Base-by-base conservation (phyloP, 2,329 filamentous ascomycete species). In the Rosellinia necatrix region DNA sequence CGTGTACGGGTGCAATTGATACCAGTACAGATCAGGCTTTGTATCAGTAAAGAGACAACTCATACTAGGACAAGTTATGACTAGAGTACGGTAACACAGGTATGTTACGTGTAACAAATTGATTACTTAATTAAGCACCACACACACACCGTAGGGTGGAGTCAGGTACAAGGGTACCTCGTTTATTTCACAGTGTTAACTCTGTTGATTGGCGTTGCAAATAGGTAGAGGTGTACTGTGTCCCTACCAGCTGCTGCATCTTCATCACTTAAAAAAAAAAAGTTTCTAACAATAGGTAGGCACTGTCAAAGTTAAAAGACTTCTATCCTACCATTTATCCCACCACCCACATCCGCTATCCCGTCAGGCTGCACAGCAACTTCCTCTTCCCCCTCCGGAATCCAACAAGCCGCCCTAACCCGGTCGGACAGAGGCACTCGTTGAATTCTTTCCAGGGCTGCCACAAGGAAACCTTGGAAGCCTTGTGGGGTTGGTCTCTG, bases 281-380 rank as follows among this genome's bases (percentile, higher is more conserved):
- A 58, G 51, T 54, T 58, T 58, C 44, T 24, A 46, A 30, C 44
- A 24, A 46, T 42, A 49, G 15, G 32, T 35, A 8, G 9, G 13
- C 19, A n/a, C n/a, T n/a, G n/a, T n/a, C n/a, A n/a, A n/a, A 38
- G 27, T 44, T 44, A 17, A 49, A 27, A 19, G 32, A 27, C 22
- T 52, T 52, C 47, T 30, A 46, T 47, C 49, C 22, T 27, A 44
- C 49, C 41, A 21, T 53, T 35, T 21, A 29, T 24, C 34, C 34
- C 44, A 48, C 25, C 32, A 42, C 21, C 29, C 41, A 35, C 6
- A n/a, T 34, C 47, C 19, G 41, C n/a, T n/a, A 30, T 29, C 24
- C 24, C 40, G 32, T 30, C 40, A 13, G 12, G 22, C 19, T 15
- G 34, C 34, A 37, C 4, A 37, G 13, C 34, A n/a, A 15, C 32